Evolutionary conservation across 768 basidiomycete genomes (phyloP).

Genomic region (Suillus tomentosus): DNA sequence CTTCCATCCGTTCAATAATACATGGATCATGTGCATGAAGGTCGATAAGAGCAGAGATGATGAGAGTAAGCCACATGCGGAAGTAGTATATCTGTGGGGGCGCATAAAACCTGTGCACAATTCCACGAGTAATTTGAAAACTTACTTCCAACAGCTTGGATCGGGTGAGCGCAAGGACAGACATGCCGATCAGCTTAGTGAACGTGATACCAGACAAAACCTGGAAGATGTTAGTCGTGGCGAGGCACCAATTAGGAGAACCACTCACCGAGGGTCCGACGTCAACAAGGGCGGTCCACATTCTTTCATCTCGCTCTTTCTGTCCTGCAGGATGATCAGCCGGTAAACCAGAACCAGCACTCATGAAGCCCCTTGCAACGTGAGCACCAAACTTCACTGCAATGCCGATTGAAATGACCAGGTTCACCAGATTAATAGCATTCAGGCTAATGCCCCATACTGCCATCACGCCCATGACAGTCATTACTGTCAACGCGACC

Average conservation of each 20-base stretch:
- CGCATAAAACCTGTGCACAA: slow-evolving; percentile 9
- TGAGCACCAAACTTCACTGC: slow-evolving; percentile 98
- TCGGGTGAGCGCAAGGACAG: slow-evolving; percentile 86
- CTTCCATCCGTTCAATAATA: no score
- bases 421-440: slow-evolving; percentile 93
- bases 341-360: slow-evolving; percentile 78
- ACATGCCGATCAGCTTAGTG: slow-evolving; percentile 97
- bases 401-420: slow-evolving; percentile 95
- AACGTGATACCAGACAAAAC: slow-evolving; percentile 96
- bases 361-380: slow-evolving; percentile 95
- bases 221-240: slow-evolving; percentile 39
- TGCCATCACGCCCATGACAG: slow-evolving; percentile 95
- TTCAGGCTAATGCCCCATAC: slow-evolving; percentile 90
- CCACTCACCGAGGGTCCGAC: slow-evolving; percentile 90
- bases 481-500: slow-evolving; percentile 80
- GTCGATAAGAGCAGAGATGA: no score
- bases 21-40: no score
- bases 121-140: not conserved
- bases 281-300: slow-evolving; percentile 89
- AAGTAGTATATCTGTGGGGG: slow-evolving; percentile 84
- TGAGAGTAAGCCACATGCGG: slow-evolving; percentile 95
- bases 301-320: slow-evolving; percentile 92
- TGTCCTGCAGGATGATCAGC: slow-evolving; percentile 76
- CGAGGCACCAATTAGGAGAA: not conserved
- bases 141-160: slow-evolving; percentile 88